Evolutionary conservation across 108 stramenopile genomes (phyloP).

Genomic region (Epithemia pelagica): DNA sequence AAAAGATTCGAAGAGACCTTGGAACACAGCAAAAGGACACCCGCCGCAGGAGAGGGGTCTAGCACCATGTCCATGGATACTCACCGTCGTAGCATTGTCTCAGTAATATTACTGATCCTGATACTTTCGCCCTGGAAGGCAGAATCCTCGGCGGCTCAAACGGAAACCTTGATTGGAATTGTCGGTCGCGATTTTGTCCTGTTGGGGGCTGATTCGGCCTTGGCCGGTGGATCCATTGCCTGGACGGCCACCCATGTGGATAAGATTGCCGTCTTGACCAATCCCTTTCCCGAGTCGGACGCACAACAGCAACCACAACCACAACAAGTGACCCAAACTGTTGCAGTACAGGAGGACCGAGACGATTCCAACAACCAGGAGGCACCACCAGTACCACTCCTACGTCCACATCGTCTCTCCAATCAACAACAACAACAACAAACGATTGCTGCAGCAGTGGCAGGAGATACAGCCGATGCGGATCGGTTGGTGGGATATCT

Average conservation of each 20-base stretch:
- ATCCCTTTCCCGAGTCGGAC: conserved; percentile 20
- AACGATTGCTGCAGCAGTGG: conserved; percentile 57
- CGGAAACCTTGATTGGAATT: conserved; percentile 72
- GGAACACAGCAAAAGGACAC: too few species aligned
- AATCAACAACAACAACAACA: conserved; percentile 24
- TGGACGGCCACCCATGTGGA: conserved; percentile 61
- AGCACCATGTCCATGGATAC: too few species aligned
- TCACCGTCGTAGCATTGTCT: too few species aligned
- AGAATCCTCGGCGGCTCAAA: conserved; percentile 19
- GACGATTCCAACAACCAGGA: neutral
- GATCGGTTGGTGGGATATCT: conserved; percentile 54
- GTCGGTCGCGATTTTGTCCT: conserved; percentile 71
- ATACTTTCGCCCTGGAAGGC: too few species aligned
- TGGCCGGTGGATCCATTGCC: conserved; percentile 36
- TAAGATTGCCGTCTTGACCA: conserved; percentile 41
- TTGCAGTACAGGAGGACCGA: neutral
- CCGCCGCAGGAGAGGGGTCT: too few species aligned
- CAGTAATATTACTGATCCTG: too few species aligned
- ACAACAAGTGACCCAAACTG: neutral
- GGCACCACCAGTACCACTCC: neutral
- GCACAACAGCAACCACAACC: neutral
- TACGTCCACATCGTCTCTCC: neutral
- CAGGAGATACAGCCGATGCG: conserved; percentile 64
- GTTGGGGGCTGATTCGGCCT: conserved; percentile 65
- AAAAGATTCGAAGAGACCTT: too few species aligned